Evolutionary conservation across 148 eudicot species (phyloP).

Genomic region (Chenopodium formosanum): DNA sequence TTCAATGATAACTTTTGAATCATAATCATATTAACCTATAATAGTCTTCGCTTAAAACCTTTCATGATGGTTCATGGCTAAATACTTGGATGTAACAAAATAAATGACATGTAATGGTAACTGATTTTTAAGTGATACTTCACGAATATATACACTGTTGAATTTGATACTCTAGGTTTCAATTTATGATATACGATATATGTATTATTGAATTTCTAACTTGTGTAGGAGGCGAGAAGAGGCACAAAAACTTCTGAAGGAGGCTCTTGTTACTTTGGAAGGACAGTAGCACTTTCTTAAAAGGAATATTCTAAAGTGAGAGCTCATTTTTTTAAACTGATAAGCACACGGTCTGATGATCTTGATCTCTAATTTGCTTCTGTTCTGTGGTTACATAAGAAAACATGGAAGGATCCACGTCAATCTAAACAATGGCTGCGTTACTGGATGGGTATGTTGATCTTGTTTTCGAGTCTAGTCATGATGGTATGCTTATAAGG

Average conservation of each 20-base stretch:
- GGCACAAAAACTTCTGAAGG: constrained; percentile 73
- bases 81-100: no score
- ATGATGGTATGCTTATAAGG: background rate
- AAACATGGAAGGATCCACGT: background rate
- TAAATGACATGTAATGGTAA: no score
- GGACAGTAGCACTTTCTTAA: constrained; percentile 38
- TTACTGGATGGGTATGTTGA: background rate
- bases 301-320: background rate
- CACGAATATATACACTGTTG: background rate
- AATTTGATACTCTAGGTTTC: background rate
- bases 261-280: constrained; percentile 75
- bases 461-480: background rate
- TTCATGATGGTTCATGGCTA: no score
- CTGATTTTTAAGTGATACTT: no score
- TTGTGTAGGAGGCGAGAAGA: constrained; percentile 78
- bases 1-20: background rate
- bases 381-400: background rate
- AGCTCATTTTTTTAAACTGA: background rate
- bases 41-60: no score
- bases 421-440: background rate
- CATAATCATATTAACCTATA: background rate
- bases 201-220: background rate
- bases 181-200: background rate
- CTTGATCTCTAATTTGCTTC: background rate
- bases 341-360: background rate